Percentiles rank a stretch among this genome's conserved stretches.
phyloP scores from a whole-genome alignment of 495 filamentous ascomycete genomes.

The Cairneyella variabilis region DNA sequence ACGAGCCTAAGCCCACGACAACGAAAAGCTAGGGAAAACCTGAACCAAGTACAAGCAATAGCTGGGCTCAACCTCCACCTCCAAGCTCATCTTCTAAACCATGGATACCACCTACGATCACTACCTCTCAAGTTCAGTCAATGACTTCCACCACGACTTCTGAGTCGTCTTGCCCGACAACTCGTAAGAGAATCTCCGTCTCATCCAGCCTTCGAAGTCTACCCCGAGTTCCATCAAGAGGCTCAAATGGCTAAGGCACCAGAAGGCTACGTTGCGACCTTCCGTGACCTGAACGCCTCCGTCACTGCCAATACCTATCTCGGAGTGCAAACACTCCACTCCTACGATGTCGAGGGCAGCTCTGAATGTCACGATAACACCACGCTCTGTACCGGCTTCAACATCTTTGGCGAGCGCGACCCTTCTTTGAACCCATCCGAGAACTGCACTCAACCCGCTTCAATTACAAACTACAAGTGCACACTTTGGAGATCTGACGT shows the following conservation, averaged over 20 bases:
- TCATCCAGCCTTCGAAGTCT: slow-evolving; percentile 28
- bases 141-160: too few relatives aligned
- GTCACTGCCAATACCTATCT: slow-evolving; percentile 38
- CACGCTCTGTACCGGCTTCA: slow-evolving; percentile 34
- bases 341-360: slow-evolving; percentile 39
- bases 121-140: too few relatives aligned
- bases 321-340: slow-evolving; percentile 34
- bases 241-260: slow-evolving; percentile 31
- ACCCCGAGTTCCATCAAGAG: slow-evolving; percentile 13
- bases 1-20: neutral
- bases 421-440: slow-evolving; percentile 32
- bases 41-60: too few relatives aligned
- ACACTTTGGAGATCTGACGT: slow-evolving; percentile 44
- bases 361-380: slow-evolving; percentile 30
- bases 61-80: too few relatives aligned
- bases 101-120: too few relatives aligned
- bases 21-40: too few relatives aligned
- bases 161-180: too few relatives aligned
- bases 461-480: slow-evolving; percentile 46
- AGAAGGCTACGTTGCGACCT: slow-evolving; percentile 34
- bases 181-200: too few relatives aligned
- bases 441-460: slow-evolving; percentile 40
- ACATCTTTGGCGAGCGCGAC: slow-evolving; percentile 46
- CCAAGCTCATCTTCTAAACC: too few relatives aligned
- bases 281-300: slow-evolving; percentile 34